Base-by-base conservation (phyloP, 768 basidiomycete genomes). In the Collybiopsis luxurians region DNA sequence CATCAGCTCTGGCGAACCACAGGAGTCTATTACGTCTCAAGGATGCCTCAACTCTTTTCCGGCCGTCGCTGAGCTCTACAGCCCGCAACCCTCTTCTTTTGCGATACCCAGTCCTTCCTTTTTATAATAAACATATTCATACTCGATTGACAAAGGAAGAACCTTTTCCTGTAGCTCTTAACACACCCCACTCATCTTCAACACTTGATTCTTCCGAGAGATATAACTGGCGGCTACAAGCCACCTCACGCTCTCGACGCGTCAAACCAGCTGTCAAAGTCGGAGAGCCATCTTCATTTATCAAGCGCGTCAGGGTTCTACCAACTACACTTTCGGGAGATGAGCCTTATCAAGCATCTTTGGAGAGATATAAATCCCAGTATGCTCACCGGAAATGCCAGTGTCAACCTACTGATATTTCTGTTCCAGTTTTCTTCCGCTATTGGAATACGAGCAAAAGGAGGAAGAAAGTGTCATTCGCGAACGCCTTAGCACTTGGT, bases 401-500 rank as follows among this genome's bases (percentile, higher is more conserved):
- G 12, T 55, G 23, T 38, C 34, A 34, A 24, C 51, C 17, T 42
- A 6, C 28, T 15, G 9, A 15, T 53, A 19, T 54, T 53, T 56
- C 49, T 23, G 30, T 42, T 19, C 38, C 42, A 83, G 80, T 44
- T 82, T 81, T 60, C 10, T 73, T 31, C 66, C 70, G 19, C 74
- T 81, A 40, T 79, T 92, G 7, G 67, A 75, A 10, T 75, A 79
- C 12, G 92, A 94, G 69, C 84, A 87, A 66, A 76, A 73, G 0
- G 83, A 89, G 62, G 83, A 81, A 38, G 83, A 86, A 59, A 77
- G 78, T 1, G 75, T 81, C 1, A 66, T 90, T 23, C 76, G 76
- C 49, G 76, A 88, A 59, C 83, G 92, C 34, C 75, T 94, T 15
- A 75, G 83, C 1, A 80, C 78, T 15, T 92, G 91, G 92, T 75